A percentile compares a stretch with the other conserved stretches of the same genome.
These are phyloP conservation scores for Aspergillus eucalypticola DNA, from an alignment of 2,329 filamentous ascomycete species.

Conservation along the genomic window DNA sequence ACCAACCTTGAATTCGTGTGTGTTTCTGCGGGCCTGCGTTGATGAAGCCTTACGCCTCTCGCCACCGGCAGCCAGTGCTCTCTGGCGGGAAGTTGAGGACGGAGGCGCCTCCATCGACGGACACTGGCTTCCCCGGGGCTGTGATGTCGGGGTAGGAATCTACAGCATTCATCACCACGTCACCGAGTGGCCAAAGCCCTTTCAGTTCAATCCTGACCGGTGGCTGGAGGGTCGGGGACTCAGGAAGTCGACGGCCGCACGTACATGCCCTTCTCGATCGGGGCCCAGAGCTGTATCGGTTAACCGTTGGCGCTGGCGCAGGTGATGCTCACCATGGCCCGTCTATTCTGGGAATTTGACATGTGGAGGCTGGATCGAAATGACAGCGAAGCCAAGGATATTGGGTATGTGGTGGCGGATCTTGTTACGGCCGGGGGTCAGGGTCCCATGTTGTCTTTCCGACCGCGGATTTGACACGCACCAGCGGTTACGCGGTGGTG, in stretches of 20 bases:
- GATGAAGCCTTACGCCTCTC: neutral
- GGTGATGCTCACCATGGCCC: neutral
- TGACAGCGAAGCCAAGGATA: neutral
- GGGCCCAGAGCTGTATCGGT: neutral
- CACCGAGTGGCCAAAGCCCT: neutral
- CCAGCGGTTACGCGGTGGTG: neutral
- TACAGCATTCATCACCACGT: neutral
- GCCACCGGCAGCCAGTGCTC: neutral
- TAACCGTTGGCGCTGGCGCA: neutral
- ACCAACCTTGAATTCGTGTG: neutral
- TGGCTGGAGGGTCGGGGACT: neutral
- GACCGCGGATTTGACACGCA: neutral
- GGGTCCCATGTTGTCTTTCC: neutral
- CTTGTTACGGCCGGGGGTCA: neutral
- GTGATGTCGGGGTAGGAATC: neutral
- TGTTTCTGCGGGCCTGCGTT: neutral
- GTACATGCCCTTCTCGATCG: neutral
- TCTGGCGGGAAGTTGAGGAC: neutral
- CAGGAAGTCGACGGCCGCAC: neutral
- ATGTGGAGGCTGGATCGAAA: neutral
- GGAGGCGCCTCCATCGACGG: neutral
- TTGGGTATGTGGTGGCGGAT: neutral
- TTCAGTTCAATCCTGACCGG: neutral
- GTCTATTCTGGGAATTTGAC: neutral
- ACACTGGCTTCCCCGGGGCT: neutral